phyloP scores from a whole-genome alignment of 2,329 filamentous ascomycete species.

The Cladosporium sphaerospermum region DNA sequence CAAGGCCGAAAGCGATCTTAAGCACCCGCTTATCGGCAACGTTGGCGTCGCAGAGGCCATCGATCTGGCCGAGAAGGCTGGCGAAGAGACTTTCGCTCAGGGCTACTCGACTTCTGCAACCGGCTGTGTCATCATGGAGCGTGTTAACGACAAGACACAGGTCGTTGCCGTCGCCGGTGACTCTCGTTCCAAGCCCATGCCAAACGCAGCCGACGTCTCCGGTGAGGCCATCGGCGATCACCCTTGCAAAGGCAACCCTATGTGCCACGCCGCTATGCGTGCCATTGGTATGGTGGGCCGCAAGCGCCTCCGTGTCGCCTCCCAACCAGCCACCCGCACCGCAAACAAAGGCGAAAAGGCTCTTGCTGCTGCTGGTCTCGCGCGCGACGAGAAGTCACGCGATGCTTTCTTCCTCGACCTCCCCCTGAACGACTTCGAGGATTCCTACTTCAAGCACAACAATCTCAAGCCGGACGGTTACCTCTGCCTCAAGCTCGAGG shows the following conservation, averaged over 20 bases:
- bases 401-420: constrained; percentile 60
- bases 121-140: constrained; percentile 70
- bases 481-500: constrained; percentile 84
- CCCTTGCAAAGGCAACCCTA: constrained; percentile 58
- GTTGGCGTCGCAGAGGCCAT: constrained; percentile 53
- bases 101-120: constrained; percentile 59
- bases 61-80: constrained; percentile 61
- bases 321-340: constrained; percentile 21
- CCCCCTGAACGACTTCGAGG: constrained; percentile 63
- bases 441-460: constrained; percentile 55
- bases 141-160: constrained; percentile 40
- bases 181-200: constrained; percentile 56
- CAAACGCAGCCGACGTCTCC: constrained; percentile 28
- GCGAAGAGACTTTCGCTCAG: constrained; percentile 49
- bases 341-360: constrained; percentile 28
- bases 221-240: constrained; percentile 8
- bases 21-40: constrained; percentile 26
- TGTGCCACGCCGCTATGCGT: constrained; percentile 71
- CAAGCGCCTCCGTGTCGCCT: constrained; percentile 40
- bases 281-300: constrained; percentile 76
- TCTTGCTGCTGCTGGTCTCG: constrained; percentile 28
- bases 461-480: constrained; percentile 73
- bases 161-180: constrained; percentile 71
- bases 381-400: constrained; percentile 27
- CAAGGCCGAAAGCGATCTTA: constrained; percentile 63